Evolutionary conservation across 352 stramenopile species (phyloP).

Genomic region (Blastocystis sp.): DNA sequence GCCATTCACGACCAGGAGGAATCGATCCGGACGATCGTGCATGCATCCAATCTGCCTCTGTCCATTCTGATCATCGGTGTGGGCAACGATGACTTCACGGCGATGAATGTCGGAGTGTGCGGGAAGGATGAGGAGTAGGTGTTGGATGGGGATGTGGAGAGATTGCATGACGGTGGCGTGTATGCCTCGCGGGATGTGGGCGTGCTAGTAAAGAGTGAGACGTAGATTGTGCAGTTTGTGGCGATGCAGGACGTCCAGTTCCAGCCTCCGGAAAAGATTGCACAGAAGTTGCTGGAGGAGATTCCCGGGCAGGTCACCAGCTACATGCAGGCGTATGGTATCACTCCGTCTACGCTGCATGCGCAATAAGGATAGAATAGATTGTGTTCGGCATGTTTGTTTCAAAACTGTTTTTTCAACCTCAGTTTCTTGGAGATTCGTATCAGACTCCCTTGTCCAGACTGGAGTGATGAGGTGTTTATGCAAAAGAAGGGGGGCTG

Average conservation of each 20-base stretch:
- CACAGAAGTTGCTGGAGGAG: constrained; percentile 76
- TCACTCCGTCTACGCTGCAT: constrained; percentile 71
- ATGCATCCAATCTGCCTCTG: constrained; percentile 65
- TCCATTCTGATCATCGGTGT: constrained; percentile 80
- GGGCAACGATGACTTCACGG: constrained; percentile 77
- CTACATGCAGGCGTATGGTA: constrained; percentile 78
- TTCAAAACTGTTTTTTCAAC: not conserved
- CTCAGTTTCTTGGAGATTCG: not conserved
- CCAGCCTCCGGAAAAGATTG: constrained; percentile 68
- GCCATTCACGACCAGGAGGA: constrained; percentile 82
- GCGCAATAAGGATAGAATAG: not conserved
- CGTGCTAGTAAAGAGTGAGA: constrained; percentile 37
- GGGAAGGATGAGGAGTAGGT: constrained; percentile 58
- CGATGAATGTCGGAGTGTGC: constrained; percentile 71
- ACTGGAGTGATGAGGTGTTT: not conserved
- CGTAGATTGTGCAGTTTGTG: constrained; percentile 54
- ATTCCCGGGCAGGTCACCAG: constrained; percentile 78
- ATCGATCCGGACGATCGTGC: constrained; percentile 70
- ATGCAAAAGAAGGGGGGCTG: no score
- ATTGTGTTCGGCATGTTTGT: constrained; percentile 22
- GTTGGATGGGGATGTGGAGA: constrained; percentile 76
- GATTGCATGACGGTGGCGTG: constrained; percentile 73
- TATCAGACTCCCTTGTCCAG: not conserved
- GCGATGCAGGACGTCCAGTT: constrained; percentile 12
- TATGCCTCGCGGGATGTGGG: constrained; percentile 76